These are phyloP conservation scores for Chenopodium berlandieri DNA, from an alignment of 148 eudicot genomes.

Conservation along the genomic window DNA sequence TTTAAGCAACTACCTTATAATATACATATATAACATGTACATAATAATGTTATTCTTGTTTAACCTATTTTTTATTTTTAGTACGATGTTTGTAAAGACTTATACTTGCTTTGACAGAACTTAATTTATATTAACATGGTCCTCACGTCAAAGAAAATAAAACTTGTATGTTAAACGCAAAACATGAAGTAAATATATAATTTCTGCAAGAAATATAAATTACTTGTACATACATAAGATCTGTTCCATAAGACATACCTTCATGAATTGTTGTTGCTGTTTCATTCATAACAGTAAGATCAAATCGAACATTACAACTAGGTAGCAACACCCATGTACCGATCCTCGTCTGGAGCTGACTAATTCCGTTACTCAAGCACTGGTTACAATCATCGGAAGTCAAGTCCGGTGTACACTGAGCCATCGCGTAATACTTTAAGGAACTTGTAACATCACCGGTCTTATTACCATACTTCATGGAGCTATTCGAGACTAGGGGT, in stretches of 20 bases:
- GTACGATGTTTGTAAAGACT: too few relatives aligned
- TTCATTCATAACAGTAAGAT: background rate
- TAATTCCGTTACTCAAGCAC: background rate
- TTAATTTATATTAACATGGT: too few relatives aligned
- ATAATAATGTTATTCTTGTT: too few relatives aligned
- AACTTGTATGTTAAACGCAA: too few relatives aligned
- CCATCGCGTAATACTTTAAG: background rate
- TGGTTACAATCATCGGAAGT: background rate
- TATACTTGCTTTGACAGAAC: too few relatives aligned
- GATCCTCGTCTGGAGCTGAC: background rate
- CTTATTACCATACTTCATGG: background rate
- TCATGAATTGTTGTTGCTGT: background rate
- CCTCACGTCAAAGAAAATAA: too few relatives aligned
- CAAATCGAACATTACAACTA: background rate
- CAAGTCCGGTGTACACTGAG: background rate
- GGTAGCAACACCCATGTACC: background rate
- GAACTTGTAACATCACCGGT: background rate
- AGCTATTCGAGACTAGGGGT: background rate
- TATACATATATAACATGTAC: too few relatives aligned
- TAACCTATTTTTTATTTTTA: too few relatives aligned
- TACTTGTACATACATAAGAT: too few relatives aligned
- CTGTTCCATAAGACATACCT: background rate
- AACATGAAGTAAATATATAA: too few relatives aligned
- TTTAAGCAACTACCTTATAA: too few relatives aligned
- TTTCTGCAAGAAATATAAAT: too few relatives aligned